Base-by-base conservation (phyloP, 805 yeast species). In the Wickerhamiella spandovensis region DNA sequence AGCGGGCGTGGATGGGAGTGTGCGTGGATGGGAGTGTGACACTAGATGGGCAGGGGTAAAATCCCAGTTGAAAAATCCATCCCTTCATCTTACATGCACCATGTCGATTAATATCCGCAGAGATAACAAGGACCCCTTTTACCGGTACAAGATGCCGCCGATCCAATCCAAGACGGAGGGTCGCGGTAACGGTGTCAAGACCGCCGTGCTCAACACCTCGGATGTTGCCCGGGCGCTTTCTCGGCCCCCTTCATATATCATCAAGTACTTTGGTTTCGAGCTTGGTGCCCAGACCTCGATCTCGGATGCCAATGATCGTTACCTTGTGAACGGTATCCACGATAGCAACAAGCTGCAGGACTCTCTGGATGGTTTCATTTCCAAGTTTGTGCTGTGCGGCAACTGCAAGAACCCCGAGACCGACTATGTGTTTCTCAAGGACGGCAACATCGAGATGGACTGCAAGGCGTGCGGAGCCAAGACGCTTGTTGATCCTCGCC, bases 91-190 rank as follows among this genome's bases (percentile, higher is more conserved):
- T 35, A 20, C 46, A 24, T 20, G 13, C 43, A 54, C 35, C 15
- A 57, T 57, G 60, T 54, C 58, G 52, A 82, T 90, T 65, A 90
- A 92, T 70, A 90, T 92, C 62, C 82, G 95, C 69, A 88, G 98
- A 75, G 96, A 88, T 64, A 92, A 90, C 74, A 81, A 84, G 63
- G 98, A 92, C 73, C 97, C 97, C 44, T 92, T 92, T 69, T 92
- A 92, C 80, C 95, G 98, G 74, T 92, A 92, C 72, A 92, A 92
- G 74, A 92, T 92, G 98, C 98, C 98, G 65, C 84, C 94, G 43
- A 82, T 92, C 70, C 94, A 85, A 72, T 85, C 96, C 59, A 92
- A 92, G 76, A 86, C 86, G 58, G 97, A 92, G 73, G 98, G 98
- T 69, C 79, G 95, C 67, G 98, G 98, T 73, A 92, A 92, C 72